These are phyloP conservation scores for Phytophthora kernoviae DNA, from an alignment of 352 stramenopile genomes.

Conservation along the genomic window DNA sequence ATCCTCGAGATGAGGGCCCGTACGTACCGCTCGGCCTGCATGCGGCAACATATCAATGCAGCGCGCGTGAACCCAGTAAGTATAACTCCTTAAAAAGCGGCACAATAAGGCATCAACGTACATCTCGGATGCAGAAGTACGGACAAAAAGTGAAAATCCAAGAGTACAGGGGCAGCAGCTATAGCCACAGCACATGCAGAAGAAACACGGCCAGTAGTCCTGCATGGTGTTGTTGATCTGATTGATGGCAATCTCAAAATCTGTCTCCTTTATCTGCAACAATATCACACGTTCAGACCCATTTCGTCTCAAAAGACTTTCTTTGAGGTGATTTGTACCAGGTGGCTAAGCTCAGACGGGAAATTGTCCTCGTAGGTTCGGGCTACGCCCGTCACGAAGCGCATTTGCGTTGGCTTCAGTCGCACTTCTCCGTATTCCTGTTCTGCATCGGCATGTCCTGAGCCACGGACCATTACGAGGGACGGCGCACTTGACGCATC, in stretches of 20 bases:
- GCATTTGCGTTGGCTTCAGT: slow-evolving; percentile 60
- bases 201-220: slow-evolving; percentile 82
- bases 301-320: neutral
- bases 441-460: slow-evolving; percentile 11
- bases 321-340: slow-evolving; percentile 32
- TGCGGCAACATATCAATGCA: neutral
- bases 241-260: slow-evolving; percentile 79
- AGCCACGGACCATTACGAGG: slow-evolving; percentile 22
- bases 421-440: slow-evolving; percentile 46
- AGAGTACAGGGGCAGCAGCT: slow-evolving; percentile 68
- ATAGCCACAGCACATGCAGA: slow-evolving; percentile 78
- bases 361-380: slow-evolving; percentile 78
- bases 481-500: slow-evolving; percentile 23
- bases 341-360: slow-evolving; percentile 52
- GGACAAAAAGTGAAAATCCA: slow-evolving; percentile 70
- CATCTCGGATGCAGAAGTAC: slow-evolving; percentile 78
- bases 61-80: too few relatives aligned
- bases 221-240: slow-evolving; percentile 88
- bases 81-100: too few relatives aligned
- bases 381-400: slow-evolving; percentile 76
- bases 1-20: slow-evolving; percentile 58
- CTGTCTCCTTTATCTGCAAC: slow-evolving; percentile 47
- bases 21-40: slow-evolving; percentile 74
- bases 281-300: neutral
- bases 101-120: slow-evolving; percentile 27